Evolutionary conservation across 352 stramenopile species (phyloP).

Genomic region (Pilasporangium apinafurcum): DNA sequence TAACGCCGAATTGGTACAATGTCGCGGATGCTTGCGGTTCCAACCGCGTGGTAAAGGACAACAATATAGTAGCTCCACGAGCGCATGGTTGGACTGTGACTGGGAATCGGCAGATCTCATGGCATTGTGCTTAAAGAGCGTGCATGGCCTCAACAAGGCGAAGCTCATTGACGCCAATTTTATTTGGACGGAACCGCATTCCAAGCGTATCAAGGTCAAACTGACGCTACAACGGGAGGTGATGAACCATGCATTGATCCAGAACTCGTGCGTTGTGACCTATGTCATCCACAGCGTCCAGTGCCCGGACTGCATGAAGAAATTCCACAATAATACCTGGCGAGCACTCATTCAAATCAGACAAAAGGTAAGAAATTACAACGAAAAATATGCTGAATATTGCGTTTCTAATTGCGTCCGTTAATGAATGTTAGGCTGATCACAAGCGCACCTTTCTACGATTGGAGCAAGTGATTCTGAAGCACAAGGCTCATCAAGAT

Average conservation of each 20-base stretch:
- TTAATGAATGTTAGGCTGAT: too few species aligned
- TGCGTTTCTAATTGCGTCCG: too few species aligned
- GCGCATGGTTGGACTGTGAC: slow-evolving; percentile 51
- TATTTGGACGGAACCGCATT: slow-evolving; percentile 82
- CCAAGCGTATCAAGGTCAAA: slow-evolving; percentile 69
- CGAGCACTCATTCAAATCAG: slow-evolving; percentile 67
- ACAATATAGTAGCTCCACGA: slow-evolving; percentile 20
- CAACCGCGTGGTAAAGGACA: slow-evolving; percentile 43
- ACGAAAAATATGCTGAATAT: too few species aligned
- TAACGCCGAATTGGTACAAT: slow-evolving; percentile 45
- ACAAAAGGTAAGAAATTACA: too few species aligned
- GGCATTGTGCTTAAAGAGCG: slow-evolving; percentile 71
- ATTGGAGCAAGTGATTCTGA: slow-evolving; percentile 71
- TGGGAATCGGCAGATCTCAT: slow-evolving; percentile 75
- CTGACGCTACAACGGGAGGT: slow-evolving; percentile 68
- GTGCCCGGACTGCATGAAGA: slow-evolving; percentile 68
- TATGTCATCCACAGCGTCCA: slow-evolving; percentile 58
- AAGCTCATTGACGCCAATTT: slow-evolving; percentile 77
- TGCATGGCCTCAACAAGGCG: slow-evolving; percentile 49
- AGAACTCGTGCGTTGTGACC: slow-evolving; percentile 60
- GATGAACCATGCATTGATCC: slow-evolving; percentile 57
- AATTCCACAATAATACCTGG: slow-evolving; percentile 69
- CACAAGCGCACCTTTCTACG: slow-evolving; percentile 74
- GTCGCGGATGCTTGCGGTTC: slow-evolving; percentile 61
- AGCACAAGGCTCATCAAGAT: slow-evolving; percentile 60